phyloP scores from a whole-genome alignment of 2,329 filamentous ascomycete species.

The Aspergillus fumigatiaffinis region DNA sequence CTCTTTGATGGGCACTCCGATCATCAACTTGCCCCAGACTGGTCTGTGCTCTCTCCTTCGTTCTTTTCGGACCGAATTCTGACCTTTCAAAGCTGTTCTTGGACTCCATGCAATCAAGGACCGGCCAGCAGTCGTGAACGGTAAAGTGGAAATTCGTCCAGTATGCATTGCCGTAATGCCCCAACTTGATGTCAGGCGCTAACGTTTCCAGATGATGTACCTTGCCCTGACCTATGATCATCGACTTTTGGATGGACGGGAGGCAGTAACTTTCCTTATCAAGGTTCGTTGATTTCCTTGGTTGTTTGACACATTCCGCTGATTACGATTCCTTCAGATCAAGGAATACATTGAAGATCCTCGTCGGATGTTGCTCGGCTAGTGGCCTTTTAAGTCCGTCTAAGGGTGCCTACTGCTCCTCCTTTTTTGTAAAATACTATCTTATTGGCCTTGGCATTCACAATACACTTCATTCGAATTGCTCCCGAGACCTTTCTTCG shows the following conservation, averaged over 20 bases:
- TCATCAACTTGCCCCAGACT: slow-evolving; percentile 95
- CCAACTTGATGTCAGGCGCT: slow-evolving; percentile 2
- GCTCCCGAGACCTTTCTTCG: neutral
- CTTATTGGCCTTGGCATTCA: neutral
- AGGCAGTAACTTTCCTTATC: slow-evolving; percentile 93
- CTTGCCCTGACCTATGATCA: slow-evolving; percentile 97
- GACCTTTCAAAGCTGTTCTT: slow-evolving; percentile 59
- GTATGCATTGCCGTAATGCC: slow-evolving; percentile 35
- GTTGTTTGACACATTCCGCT: neutral
- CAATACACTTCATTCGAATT: neutral
- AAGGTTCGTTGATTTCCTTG: slow-evolving; percentile 51
- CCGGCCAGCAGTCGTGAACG: slow-evolving; percentile 80
- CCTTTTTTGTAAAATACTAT: neutral
- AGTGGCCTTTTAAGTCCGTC: slow-evolving; percentile 5
- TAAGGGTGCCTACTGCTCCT: neutral
- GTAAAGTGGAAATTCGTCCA: slow-evolving; percentile 89
- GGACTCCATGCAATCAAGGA: slow-evolving; percentile 97
- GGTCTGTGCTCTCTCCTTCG: slow-evolving; percentile 37
- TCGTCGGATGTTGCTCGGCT: slow-evolving; percentile 74
- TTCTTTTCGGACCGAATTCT: slow-evolving; percentile 10
- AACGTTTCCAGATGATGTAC: slow-evolving; percentile 77
- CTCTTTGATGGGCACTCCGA: slow-evolving; percentile 94
- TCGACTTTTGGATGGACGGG: slow-evolving; percentile 87
- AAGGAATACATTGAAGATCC: slow-evolving; percentile 98
- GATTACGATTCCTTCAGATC: slow-evolving; percentile 43